Percentiles rank a stretch among this genome's conserved stretches.
Evolutionary conservation across 208 protist genomes (phyloP).

Genomic region (Crithidia acanthocephali): DNA sequence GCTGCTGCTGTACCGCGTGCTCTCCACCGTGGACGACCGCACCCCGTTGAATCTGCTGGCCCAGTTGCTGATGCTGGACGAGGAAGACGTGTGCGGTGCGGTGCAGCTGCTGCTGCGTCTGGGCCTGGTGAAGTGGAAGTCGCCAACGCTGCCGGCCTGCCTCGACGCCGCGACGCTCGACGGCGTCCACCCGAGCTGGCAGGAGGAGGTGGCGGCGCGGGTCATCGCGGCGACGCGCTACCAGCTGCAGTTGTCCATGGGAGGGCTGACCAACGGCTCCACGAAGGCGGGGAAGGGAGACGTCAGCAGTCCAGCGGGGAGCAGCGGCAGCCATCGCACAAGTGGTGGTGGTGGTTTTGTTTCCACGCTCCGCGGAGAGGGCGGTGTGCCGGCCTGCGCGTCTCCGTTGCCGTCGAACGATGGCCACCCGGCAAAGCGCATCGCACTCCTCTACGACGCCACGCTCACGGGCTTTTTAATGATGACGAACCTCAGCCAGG

Average conservation of each 20-base stretch:
- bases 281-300: background rate
- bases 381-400: background rate
- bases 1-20: conserved; percentile 96
- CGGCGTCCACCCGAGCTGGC: conserved; percentile 66
- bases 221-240: conserved; percentile 29
- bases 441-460: conserved; percentile 96
- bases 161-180: conserved; percentile 26
- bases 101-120: conserved; percentile 92
- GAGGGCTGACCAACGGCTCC: background rate
- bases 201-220: conserved; percentile 37
- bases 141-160: conserved; percentile 40
- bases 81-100: conserved; percentile 91
- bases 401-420: background rate
- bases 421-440: conserved; percentile 74
- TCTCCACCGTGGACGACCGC: conserved; percentile 95
- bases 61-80: conserved; percentile 91
- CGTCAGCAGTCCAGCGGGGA: background rate
- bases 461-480: conserved; percentile 97
- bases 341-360: too few species aligned
- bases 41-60: conserved; percentile 92
- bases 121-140: conserved; percentile 82
- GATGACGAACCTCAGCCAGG: conserved; percentile 96
- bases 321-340: background rate
- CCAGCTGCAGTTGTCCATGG: conserved; percentile 31
- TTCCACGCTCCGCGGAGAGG: too few species aligned